Percentiles rank a stretch among this genome's conserved stretches.
phyloP scores from a whole-genome alignment of 495 filamentous ascomycete genomes.

The Hamigera avellanea region DNA sequence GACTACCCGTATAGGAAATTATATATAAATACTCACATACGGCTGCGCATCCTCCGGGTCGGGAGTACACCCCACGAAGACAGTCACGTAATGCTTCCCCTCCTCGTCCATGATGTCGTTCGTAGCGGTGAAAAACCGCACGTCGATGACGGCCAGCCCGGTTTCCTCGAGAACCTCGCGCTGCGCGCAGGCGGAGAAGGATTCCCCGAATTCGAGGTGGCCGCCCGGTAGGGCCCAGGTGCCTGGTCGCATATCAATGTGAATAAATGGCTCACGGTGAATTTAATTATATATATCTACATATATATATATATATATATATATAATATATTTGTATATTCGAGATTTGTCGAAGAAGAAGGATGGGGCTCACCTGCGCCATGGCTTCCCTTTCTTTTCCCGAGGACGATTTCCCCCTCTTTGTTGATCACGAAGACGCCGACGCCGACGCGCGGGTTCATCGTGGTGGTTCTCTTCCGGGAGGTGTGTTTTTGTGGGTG shows the following conservation, averaged over 20 bases:
- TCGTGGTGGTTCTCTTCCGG: too few relatives aligned
- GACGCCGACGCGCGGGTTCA: slow-evolving; percentile 19
- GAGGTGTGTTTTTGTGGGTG: too few relatives aligned
- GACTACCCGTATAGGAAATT: too few relatives aligned
- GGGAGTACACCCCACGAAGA: slow-evolving; percentile 41
- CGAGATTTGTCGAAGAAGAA: background rate
- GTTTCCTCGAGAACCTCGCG: slow-evolving; percentile 62
- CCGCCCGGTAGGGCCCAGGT: slow-evolving; percentile 56
- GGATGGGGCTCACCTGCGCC: slow-evolving; percentile 16
- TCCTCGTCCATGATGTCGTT: slow-evolving; percentile 48
- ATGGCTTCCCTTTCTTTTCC: slow-evolving; percentile 23
- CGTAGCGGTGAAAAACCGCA: slow-evolving; percentile 41
- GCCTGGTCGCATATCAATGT: slow-evolving; percentile 14
- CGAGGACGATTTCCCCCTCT: slow-evolving; percentile 21
- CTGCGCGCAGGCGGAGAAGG: slow-evolving; percentile 41
- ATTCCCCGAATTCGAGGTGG: slow-evolving; percentile 56
- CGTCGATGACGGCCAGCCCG: slow-evolving; percentile 36
- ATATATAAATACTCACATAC: slow-evolving; percentile 26
- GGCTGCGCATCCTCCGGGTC: slow-evolving; percentile 32
- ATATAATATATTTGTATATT: too few relatives aligned
- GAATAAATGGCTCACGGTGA: background rate
- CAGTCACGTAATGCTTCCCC: slow-evolving; percentile 53
- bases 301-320: too few relatives aligned
- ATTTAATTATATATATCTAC: too few relatives aligned
- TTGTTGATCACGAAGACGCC: slow-evolving; percentile 20